Conservation (phyloP, 768 basidiomycete species). For the Scleroderma bovista region DNA sequence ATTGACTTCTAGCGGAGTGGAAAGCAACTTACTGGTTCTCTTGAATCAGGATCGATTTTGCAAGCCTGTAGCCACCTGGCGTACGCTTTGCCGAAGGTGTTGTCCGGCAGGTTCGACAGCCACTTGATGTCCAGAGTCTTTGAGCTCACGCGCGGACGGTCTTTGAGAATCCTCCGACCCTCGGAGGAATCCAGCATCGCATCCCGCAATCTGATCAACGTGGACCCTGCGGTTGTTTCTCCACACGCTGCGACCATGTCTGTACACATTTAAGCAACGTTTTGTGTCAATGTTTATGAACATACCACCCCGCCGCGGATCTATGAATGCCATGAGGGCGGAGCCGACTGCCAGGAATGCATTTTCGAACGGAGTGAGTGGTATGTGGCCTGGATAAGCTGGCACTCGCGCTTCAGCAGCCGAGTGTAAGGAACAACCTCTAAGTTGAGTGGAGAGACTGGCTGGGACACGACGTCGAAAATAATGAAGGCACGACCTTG, state of each 20-base stretch:
- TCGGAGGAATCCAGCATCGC: conserved; percentile 73
- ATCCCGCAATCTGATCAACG: conserved; percentile 71
- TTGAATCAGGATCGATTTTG: conserved; percentile 88
- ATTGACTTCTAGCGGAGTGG: neutral
- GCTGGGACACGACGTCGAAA: neutral
- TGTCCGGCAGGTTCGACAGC: conserved; percentile 63
- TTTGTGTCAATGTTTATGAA: neutral
- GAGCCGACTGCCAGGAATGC: conserved; percentile 82
- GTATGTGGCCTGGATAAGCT: conserved; percentile 76
- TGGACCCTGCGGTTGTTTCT: conserved; percentile 83
- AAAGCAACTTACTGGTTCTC: conserved; percentile 64
- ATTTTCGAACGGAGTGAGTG: conserved; percentile 77
- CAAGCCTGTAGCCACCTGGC: conserved; percentile 85
- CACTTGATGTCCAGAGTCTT: conserved; percentile 65
- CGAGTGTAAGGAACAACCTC: conserved; percentile 7
- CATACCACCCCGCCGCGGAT: conserved; percentile 84
- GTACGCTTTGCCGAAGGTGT: conserved; percentile 84
- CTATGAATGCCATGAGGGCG: conserved; percentile 71
- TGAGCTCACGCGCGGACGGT: conserved; percentile 78
- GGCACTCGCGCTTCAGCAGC: conserved; percentile 24
- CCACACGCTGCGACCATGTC: conserved; percentile 95
- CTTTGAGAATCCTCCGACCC: conserved; percentile 78
- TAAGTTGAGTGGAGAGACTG: neutral
- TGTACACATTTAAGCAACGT: conserved; percentile 26
- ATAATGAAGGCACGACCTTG: neutral